Evolutionary conservation across 2,329 filamentous ascomycete species (phyloP).

Genomic region (Rhinocladiella mackenziei): DNA sequence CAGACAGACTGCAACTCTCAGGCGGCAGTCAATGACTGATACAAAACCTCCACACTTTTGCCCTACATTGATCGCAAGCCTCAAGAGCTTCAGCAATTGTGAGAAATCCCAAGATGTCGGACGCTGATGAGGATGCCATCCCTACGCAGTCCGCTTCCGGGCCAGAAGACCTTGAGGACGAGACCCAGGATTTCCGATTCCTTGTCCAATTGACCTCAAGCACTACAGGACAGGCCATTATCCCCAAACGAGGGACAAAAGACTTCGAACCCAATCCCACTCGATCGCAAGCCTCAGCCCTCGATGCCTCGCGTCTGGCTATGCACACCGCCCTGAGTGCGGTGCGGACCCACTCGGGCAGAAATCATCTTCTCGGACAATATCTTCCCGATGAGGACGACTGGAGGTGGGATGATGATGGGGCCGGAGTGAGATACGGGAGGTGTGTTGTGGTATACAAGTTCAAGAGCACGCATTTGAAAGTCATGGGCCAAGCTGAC

Average conservation of each 20-base stretch:
- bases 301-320: conserved; percentile 76
- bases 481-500: conserved; percentile 69
- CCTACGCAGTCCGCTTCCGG: conserved; percentile 26
- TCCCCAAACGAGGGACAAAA: conserved; percentile 90
- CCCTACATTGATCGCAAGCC: neutral
- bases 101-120: conserved; percentile 36
- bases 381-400: conserved; percentile 48
- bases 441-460: conserved; percentile 61
- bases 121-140: conserved; percentile 43
- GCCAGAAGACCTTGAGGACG: conserved; percentile 69
- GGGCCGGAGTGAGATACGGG: conserved; percentile 23
- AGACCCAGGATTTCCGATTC: conserved; percentile 81
- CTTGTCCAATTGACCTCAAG: conserved; percentile 53
- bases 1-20: neutral
- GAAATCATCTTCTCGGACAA: conserved; percentile 63
- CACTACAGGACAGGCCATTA: conserved; percentile 41
- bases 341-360: conserved; percentile 68
- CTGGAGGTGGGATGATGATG: conserved; percentile 23
- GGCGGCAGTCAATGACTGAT: neutral
- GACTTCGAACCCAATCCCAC: conserved; percentile 96
- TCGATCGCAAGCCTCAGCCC: conserved; percentile 68
- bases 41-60: neutral
- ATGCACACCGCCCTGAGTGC: conserved; percentile 84
- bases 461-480: conserved; percentile 67
- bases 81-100: too few relatives aligned